These are phyloP conservation scores for Mariannaea elegans DNA, from an alignment of 2,329 filamentous ascomycete species.

Conservation along the genomic window DNA sequence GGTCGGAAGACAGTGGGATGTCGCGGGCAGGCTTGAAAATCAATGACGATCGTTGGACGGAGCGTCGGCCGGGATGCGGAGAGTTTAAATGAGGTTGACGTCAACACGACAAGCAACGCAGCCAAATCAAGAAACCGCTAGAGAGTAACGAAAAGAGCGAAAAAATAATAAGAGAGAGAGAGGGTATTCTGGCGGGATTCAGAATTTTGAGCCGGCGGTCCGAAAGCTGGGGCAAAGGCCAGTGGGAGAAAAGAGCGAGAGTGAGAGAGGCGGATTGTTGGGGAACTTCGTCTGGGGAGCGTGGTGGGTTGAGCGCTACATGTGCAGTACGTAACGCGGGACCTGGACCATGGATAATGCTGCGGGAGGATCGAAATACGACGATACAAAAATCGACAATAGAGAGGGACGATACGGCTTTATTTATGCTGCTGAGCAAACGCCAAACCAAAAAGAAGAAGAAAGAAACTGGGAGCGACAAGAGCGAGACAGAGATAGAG, in stretches of 20 bases:
- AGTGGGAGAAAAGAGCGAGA: constrained; percentile 16
- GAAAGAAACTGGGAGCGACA: not conserved
- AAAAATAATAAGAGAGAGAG: not conserved
- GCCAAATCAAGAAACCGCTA: not conserved
- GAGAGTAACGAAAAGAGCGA: not conserved
- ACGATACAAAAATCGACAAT: not conserved
- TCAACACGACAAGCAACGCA: constrained; percentile 1
- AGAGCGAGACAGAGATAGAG: not conserved
- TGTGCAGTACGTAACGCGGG: constrained; percentile 9
- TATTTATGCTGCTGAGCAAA: too few relatives aligned
- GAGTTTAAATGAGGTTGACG: constrained; percentile 13
- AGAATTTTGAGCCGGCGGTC: not conserved
- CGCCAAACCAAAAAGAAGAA: not conserved
- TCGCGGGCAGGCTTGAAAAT: not conserved
- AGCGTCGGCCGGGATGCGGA: constrained; percentile 1
- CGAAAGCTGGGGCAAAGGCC: constrained; percentile 12
- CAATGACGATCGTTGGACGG: constrained; percentile 15
- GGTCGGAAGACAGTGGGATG: not conserved
- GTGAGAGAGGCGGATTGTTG: constrained; percentile 21
- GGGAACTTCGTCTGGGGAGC: constrained; percentile 9
- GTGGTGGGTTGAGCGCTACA: not conserved
- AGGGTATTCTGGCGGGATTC: not conserved
- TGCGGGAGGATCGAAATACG: not conserved
- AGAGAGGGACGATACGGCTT: too few relatives aligned
- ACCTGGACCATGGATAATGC: not conserved